These are phyloP conservation scores for Entomortierella lignicola DNA, from an alignment of 192 early-diverging fungal genomes.

Conservation along the genomic window DNA sequence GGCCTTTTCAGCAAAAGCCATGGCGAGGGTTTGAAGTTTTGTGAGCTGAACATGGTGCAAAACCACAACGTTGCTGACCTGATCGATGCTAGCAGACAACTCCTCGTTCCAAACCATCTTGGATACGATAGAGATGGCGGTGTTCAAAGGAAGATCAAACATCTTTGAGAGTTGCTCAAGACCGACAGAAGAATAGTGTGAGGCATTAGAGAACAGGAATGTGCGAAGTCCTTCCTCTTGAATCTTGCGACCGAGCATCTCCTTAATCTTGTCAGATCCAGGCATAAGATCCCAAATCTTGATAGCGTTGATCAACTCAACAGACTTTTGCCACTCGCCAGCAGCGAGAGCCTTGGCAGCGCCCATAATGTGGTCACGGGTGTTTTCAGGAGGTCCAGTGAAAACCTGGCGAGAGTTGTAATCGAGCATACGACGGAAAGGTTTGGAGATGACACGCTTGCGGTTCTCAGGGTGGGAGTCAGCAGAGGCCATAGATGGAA, in stretches of 20 bases:
- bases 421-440: conserved; percentile 94
- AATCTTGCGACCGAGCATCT: conserved; percentile 90
- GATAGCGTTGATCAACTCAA: conserved; percentile 87
- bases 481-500: conserved; percentile 93
- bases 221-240: conserved; percentile 97
- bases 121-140: conserved; percentile 81
- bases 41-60: conserved; percentile 83
- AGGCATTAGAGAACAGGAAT: conserved; percentile 93
- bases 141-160: conserved; percentile 81
- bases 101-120: conserved; percentile 97
- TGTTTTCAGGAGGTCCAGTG: conserved; percentile 96
- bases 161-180: conserved; percentile 85
- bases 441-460: conserved; percentile 87
- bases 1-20: conserved; percentile 90
- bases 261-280: conserved; percentile 82
- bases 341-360: conserved; percentile 91
- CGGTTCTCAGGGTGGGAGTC: conserved; percentile 62
- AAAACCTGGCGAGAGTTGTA: conserved; percentile 97
- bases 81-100: conserved; percentile 88
- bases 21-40: conserved; percentile 85
- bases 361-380: conserved; percentile 98
- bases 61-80: conserved; percentile 83
- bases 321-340: conserved; percentile 93
- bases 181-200: conserved; percentile 90
- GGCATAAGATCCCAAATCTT: conserved; percentile 97